Percentiles rank a stretch among this genome's conserved stretches.
These are phyloP conservation scores for Akanthomyces dipterigenus DNA, from an alignment of 2,329 filamentous ascomycete genomes.

Conservation along the genomic window DNA sequence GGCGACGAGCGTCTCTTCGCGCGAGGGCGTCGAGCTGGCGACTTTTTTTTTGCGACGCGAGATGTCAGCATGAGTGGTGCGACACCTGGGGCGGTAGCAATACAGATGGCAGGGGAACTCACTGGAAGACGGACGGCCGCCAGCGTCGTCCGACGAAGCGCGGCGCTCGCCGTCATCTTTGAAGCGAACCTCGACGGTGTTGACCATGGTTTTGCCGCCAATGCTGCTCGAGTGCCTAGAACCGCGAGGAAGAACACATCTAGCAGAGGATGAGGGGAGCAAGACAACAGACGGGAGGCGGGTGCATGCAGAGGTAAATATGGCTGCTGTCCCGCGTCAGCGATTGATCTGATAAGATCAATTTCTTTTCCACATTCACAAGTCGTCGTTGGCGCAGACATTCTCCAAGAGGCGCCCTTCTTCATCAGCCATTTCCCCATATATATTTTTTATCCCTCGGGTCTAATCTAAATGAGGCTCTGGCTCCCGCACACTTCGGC, in stretches of 20 bases:
- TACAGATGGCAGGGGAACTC: neutral
- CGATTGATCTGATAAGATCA: constrained; percentile 13
- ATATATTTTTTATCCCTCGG: neutral
- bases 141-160: neutral
- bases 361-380: neutral
- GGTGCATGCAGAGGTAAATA: neutral
- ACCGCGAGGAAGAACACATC: neutral
- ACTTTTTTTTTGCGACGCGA: neutral
- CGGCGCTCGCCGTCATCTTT: neutral
- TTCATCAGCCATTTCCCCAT: neutral
- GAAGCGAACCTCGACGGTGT: constrained; percentile 6
- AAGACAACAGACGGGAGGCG: neutral
- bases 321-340: neutral
- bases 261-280: neutral
- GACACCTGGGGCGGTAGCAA: too few relatives aligned
- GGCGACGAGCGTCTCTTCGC: constrained; percentile 22
- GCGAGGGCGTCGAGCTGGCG: constrained; percentile 8
- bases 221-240: neutral
- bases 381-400: neutral
- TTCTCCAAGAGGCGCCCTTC: neutral
- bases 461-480: constrained; percentile 3
- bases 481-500: neutral
- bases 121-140: neutral
- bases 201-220: neutral
- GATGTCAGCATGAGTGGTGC: too few relatives aligned